Conservation (phyloP, 345 rosid species). For the Mangifera indica region DNA sequence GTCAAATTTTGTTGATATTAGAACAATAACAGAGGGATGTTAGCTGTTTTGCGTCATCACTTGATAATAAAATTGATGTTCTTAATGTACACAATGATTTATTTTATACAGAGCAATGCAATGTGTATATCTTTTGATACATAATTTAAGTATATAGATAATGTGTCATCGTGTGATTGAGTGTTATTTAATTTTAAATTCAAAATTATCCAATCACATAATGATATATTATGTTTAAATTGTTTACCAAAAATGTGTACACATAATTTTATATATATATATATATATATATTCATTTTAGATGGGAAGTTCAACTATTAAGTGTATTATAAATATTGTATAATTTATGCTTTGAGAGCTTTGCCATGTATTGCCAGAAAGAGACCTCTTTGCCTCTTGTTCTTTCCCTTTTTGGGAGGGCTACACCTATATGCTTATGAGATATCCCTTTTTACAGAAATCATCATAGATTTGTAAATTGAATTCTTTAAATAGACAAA, state of each 20-base stretch:
- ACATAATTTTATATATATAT: no score
- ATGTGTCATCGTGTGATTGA: no score
- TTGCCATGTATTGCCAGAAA: not conserved
- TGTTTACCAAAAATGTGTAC: no score
- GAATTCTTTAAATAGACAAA: no score
- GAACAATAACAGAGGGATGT: constrained; percentile 26
- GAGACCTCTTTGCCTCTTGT: no score
- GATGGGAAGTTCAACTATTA: not conserved
- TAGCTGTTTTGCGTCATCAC: constrained; percentile 24
- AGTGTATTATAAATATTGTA: not conserved
- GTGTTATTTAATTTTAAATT: no score
- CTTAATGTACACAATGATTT: constrained; percentile 16
- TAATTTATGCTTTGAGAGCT: not conserved
- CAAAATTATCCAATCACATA: no score
- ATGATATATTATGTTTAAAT: no score
- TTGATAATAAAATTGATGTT: not conserved
- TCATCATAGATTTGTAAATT: not conserved
- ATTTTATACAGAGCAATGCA: no score
- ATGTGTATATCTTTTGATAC: no score
- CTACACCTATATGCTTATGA: not conserved
- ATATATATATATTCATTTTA: not conserved
- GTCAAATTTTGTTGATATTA: constrained; percentile 32
- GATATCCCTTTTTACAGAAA: not conserved
- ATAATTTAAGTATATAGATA: no score
- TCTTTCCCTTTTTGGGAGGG: not conserved